These are phyloP conservation scores for Apiotrichum veenhuisii DNA, from an alignment of 1,284 basidiomycete genomes.

Conservation along the genomic window DNA sequence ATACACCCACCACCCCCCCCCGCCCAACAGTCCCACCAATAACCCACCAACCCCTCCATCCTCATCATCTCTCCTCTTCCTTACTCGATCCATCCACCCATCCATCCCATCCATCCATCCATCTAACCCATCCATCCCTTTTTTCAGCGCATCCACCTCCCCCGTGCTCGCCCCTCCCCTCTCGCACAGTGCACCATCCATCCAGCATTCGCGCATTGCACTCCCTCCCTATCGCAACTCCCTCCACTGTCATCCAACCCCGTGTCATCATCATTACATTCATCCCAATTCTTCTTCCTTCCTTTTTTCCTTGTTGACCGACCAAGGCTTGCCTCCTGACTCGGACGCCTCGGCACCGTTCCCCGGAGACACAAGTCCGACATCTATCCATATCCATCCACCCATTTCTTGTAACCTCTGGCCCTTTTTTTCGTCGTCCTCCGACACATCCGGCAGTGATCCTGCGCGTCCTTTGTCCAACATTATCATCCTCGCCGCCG, in stretches of 20 bases:
- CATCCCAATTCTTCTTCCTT: not conserved
- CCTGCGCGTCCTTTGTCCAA: not conserved
- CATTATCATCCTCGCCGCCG: too few relatives aligned
- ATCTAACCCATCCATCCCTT: not conserved
- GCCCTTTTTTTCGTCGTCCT: not conserved
- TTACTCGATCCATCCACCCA: not conserved
- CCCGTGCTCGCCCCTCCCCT: too few relatives aligned
- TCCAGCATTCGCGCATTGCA: too few relatives aligned
- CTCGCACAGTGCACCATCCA: too few relatives aligned
- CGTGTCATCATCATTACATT: not conserved
- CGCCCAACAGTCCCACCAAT: too few relatives aligned
- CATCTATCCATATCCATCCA: not conserved
- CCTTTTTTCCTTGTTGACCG: not conserved
- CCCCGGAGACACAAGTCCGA: not conserved
- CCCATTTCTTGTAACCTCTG: not conserved
- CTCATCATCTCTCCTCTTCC: not conserved
- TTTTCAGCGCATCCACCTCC: too few relatives aligned
- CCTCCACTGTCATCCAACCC: too few relatives aligned
- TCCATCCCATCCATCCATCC: not conserved
- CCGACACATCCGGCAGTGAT: not conserved
- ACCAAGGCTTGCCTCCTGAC: not conserved
- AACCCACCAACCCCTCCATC: too few relatives aligned
- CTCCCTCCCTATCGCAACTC: too few relatives aligned
- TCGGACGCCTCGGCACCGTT: slow-evolving; percentile 1
- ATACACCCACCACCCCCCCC: too few relatives aligned